Evolutionary conservation across 176 grass and related monocot species (phyloP).

Genomic region (Juncus effusus): DNA sequence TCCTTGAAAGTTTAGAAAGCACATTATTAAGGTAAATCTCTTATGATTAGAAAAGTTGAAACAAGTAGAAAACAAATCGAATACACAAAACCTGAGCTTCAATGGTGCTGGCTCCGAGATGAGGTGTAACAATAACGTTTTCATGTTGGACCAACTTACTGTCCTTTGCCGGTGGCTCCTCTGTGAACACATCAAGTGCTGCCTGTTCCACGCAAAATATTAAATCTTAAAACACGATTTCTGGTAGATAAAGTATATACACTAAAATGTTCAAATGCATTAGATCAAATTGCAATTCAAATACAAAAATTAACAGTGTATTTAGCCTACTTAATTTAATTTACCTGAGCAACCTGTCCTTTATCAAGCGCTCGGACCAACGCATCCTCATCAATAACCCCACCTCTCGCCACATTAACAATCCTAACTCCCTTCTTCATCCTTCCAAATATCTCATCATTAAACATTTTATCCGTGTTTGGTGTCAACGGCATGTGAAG

Average conservation of each 20-base stretch:
- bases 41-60: not conserved
- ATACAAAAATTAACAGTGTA: not conserved
- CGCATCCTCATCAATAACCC: slow-evolving; percentile 93
- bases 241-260: not conserved
- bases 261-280: not conserved
- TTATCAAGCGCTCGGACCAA: slow-evolving; percentile 80
- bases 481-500: slow-evolving; percentile 89
- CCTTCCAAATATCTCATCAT: slow-evolving; percentile 70
- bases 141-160: slow-evolving; percentile 87
- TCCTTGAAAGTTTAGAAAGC: slow-evolving; percentile 45
- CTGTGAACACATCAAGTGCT: slow-evolving; percentile 90
- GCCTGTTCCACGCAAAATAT: slow-evolving; percentile 45
- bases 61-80: slow-evolving; percentile 1
- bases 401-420: slow-evolving; percentile 94
- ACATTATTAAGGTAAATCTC: slow-evolving; percentile 9
- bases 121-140: slow-evolving; percentile 82
- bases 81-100: slow-evolving; percentile 69
- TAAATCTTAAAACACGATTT: not conserved
- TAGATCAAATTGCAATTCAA: not conserved
- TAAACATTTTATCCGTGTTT: slow-evolving; percentile 70
- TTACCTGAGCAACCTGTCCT: slow-evolving; percentile 88
- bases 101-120: slow-evolving; percentile 92
- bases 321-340: not conserved
- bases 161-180: slow-evolving; percentile 74
- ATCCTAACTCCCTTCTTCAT: slow-evolving; percentile 88